Evolutionary conservation across 2,329 filamentous ascomycete genomes (phyloP).

Genomic region (Verticillium tricorpus): DNA sequence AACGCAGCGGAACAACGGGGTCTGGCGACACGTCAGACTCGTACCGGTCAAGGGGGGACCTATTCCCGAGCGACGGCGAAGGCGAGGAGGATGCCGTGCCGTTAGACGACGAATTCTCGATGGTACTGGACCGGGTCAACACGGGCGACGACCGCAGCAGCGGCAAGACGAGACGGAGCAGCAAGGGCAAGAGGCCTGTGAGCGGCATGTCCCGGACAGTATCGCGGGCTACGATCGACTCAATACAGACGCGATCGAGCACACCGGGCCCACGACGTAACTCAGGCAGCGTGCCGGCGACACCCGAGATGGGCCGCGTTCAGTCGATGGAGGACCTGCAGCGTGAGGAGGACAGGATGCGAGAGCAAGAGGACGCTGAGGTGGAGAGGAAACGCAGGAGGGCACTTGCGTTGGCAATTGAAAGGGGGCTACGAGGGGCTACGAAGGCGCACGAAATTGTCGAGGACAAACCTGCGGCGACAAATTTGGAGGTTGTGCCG

Average conservation of each 20-base stretch:
- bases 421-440: slow-evolving; percentile 36
- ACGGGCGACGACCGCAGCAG: slow-evolving; percentile 63
- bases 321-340: slow-evolving; percentile 48
- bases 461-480: slow-evolving; percentile 24
- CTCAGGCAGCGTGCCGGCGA: slow-evolving; percentile 22
- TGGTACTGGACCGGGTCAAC: slow-evolving; percentile 70
- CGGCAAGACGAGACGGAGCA: slow-evolving; percentile 43
- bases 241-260: slow-evolving; percentile 26
- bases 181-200: slow-evolving; percentile 52
- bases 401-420: slow-evolving; percentile 45
- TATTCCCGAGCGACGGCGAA: slow-evolving; percentile 81
- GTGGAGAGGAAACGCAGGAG: slow-evolving; percentile 48
- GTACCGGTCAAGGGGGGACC: slow-evolving; percentile 78
- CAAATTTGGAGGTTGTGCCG: slow-evolving; percentile 18
- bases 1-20: slow-evolving; percentile 72
- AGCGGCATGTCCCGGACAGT: slow-evolving; percentile 44
- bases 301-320: slow-evolving; percentile 31
- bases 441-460: slow-evolving; percentile 28
- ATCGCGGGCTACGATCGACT: slow-evolving; percentile 55
- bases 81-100: slow-evolving; percentile 93
- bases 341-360: slow-evolving; percentile 46
- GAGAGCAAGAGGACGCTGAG: slow-evolving; percentile 48
- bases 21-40: slow-evolving; percentile 83
- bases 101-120: slow-evolving; percentile 86
- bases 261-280: slow-evolving; percentile 17